These are phyloP conservation scores for Syzygium aqueum DNA, from an alignment of 345 rosid species.

Conservation along the genomic window DNA sequence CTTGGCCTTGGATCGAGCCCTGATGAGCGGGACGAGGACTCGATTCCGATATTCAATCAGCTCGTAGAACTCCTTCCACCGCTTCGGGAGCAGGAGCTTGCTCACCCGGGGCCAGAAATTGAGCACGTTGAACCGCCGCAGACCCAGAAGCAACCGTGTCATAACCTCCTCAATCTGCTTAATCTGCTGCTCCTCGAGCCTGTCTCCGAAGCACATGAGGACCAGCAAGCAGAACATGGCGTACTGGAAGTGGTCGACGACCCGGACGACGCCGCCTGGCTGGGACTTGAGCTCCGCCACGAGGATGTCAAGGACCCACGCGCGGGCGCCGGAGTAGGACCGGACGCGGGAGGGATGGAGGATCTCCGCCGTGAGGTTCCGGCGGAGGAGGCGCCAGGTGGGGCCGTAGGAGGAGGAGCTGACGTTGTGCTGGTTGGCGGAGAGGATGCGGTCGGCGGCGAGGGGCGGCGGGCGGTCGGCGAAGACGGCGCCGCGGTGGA, in stretches of 20 bases:
- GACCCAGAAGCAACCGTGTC: neutral
- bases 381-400: neutral
- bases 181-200: neutral
- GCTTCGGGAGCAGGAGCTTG: neutral
- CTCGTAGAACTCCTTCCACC: neutral
- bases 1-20: neutral
- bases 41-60: neutral
- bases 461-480: neutral
- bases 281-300: neutral
- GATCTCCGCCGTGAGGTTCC: neutral
- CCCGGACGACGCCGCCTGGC: neutral
- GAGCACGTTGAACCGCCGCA: neutral
- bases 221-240: neutral
- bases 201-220: neutral
- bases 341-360: neutral
- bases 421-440: constrained; percentile 1
- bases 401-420: constrained; percentile 2
- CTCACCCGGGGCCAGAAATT: neutral
- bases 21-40: neutral
- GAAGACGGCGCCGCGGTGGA: constrained; percentile 1
- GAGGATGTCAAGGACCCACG: neutral
- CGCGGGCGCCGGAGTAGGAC: neutral
- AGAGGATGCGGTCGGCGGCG: neutral
- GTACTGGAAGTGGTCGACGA: constrained; percentile 1
- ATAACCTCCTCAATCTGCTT: neutral